A percentile compares a stretch with the other conserved stretches of the same genome.
phyloP scores from a whole-genome alignment of 805 yeast genomes.

The Blastobotrys robertii region DNA sequence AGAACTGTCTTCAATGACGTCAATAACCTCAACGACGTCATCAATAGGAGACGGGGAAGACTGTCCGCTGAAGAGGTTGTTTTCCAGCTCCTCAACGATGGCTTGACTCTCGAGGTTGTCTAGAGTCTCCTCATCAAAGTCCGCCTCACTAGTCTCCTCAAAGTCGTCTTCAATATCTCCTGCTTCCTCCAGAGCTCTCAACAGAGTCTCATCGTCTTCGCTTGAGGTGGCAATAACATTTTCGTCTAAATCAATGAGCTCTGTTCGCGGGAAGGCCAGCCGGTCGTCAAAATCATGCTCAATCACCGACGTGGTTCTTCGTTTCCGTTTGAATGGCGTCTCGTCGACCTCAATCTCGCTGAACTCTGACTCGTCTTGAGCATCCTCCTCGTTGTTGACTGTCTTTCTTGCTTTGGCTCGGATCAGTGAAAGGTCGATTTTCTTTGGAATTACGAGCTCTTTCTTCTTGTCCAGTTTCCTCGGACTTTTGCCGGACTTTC shows the following conservation, averaged over 20 bases:
- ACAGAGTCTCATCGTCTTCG: conserved; percentile 14
- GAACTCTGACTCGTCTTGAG: conserved; percentile 22
- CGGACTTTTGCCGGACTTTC: background rate
- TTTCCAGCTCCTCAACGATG: conserved; percentile 25
- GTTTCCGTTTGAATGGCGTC: conserved; percentile 29
- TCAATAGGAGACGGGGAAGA: conserved; percentile 11
- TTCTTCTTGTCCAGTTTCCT: background rate
- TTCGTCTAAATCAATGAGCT: conserved; percentile 53
- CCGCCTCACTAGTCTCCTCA: conserved; percentile 33
- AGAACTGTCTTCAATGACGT: conserved; percentile 16
- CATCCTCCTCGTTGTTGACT: conserved; percentile 31
- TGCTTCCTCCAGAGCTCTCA: conserved; percentile 25
- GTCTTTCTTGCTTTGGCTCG: conserved; percentile 18
- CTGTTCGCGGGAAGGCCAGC: conserved; percentile 33
- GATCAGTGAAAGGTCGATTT: conserved; percentile 12
- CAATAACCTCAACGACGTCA: conserved; percentile 16
- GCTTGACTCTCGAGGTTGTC: conserved; percentile 32
- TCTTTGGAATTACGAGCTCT: conserved; percentile 10
- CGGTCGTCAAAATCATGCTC: conserved; percentile 32
- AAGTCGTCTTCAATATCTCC: conserved; percentile 26
- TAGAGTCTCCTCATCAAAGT: conserved; percentile 25
- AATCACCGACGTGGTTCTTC: conserved; percentile 3
- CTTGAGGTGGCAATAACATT: conserved; percentile 12
- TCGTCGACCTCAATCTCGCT: conserved; percentile 28
- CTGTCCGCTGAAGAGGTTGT: conserved; percentile 11